Conservation (phyloP, 202 grass and related monocot genomes). For the Carex arenaria region DNA sequence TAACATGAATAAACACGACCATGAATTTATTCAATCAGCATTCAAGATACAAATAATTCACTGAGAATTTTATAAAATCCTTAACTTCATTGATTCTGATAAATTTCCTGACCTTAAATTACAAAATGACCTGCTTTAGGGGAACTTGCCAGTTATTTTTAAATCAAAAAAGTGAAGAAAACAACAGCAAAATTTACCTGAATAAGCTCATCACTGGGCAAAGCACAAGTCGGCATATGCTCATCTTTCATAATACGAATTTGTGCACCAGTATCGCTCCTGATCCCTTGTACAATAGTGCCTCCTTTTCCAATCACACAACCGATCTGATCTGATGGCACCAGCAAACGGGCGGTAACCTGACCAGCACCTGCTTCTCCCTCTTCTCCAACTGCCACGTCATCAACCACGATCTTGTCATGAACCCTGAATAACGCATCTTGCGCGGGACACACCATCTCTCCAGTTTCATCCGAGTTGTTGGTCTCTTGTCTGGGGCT, state of each 20-base stretch:
- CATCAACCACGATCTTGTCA: slow-evolving; percentile 69
- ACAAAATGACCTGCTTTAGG: not conserved
- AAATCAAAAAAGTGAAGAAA: slow-evolving; percentile 5
- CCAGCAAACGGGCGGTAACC: slow-evolving; percentile 63
- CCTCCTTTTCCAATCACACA: slow-evolving; percentile 98
- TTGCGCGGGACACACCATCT: slow-evolving; percentile 80
- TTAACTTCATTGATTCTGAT: not conserved
- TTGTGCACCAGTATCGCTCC: slow-evolving; percentile 80
- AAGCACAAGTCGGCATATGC: slow-evolving; percentile 83
- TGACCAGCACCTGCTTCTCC: slow-evolving; percentile 49
- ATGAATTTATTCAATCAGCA: not conserved
- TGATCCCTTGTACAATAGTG: slow-evolving; percentile 80
- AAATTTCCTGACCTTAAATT: not conserved
- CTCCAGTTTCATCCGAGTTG: slow-evolving; percentile 45
- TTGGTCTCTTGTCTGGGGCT: slow-evolving; percentile 84
- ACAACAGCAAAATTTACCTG: slow-evolving; percentile 40
- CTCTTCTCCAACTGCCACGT: slow-evolving; percentile 47
- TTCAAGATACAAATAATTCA: not conserved
- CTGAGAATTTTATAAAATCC: not conserved
- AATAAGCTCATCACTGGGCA: slow-evolving; percentile 83
- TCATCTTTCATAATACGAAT: slow-evolving; percentile 90
- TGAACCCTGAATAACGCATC: slow-evolving; percentile 97
- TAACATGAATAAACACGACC: not conserved
- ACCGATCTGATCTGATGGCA: slow-evolving; percentile 97
- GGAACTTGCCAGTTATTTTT: not conserved